Conservation (phyloP, 2,329 filamentous ascomycete species). For the Alternaria sp. region DNA sequence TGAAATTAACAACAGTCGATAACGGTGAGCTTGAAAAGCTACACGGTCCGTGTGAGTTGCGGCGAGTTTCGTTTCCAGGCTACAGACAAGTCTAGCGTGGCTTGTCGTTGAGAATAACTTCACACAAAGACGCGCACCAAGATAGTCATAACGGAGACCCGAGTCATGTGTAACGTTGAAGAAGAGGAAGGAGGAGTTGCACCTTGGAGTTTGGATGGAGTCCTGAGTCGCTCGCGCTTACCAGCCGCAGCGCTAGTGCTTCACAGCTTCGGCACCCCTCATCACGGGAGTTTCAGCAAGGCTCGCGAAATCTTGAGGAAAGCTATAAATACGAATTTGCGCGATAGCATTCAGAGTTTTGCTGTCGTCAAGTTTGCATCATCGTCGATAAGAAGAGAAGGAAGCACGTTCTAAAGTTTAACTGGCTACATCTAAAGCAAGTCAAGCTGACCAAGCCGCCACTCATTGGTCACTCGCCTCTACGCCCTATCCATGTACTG, state of each 20-base stretch:
- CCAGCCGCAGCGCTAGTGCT: slow-evolving; percentile 4
- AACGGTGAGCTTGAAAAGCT: too few relatives aligned
- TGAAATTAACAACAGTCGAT: neutral
- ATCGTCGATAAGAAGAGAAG: neutral
- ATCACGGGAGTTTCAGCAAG: slow-evolving; percentile 10
- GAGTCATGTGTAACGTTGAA: neutral
- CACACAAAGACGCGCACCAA: neutral
- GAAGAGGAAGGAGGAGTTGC: neutral
- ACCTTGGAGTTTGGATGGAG: neutral
- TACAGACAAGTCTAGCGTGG: too few relatives aligned
- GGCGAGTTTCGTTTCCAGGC: too few relatives aligned
- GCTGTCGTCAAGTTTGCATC: neutral
- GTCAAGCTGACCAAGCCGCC: slow-evolving; percentile 2
- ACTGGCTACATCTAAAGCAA: slow-evolving; percentile 15
- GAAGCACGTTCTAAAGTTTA: neutral
- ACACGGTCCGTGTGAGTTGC: too few relatives aligned
- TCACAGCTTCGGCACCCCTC: slow-evolving; percentile 19
- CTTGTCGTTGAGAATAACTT: neutral
- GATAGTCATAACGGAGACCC: neutral
- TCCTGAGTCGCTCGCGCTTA: slow-evolving; percentile 1
- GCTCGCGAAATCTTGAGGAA: neutral
- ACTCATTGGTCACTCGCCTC: slow-evolving; percentile 7
- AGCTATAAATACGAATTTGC: neutral
- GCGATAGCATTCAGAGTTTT: neutral
- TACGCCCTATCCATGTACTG: neutral